phyloP scores from a whole-genome alignment of 2,329 filamentous ascomycete species.

The Ceratocystis smalleyi region DNA sequence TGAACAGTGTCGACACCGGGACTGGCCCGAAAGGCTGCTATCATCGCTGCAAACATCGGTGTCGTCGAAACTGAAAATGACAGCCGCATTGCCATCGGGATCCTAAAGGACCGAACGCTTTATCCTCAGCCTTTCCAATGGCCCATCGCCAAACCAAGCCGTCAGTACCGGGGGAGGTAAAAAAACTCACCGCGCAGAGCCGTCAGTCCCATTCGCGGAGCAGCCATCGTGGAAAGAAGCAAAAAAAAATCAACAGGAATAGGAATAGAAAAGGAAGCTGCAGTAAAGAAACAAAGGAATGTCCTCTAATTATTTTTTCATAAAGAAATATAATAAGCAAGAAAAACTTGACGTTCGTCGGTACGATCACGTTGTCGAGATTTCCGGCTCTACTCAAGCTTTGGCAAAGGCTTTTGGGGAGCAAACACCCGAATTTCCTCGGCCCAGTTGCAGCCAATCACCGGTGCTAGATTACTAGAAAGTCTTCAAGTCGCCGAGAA shows the following conservation, averaged over 20 bases:
- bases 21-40: neutral
- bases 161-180: neutral
- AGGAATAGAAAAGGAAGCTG: neutral
- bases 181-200: constrained; percentile 37
- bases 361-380: neutral
- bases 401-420: constrained; percentile 15
- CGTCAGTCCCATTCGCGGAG: constrained; percentile 41
- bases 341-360: constrained; percentile 1
- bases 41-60: neutral
- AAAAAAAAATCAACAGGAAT: constrained; percentile 3
- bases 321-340: neutral
- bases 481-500: neutral
- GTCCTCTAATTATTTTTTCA: too few relatives aligned
- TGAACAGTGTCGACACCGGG: neutral
- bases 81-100: neutral
- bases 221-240: constrained; percentile 32
- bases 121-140: neutral
- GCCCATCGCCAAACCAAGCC: neutral
- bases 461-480: constrained; percentile 12
- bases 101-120: neutral
- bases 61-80: neutral
- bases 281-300: neutral
- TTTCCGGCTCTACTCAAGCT: constrained; percentile 4
- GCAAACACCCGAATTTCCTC: constrained; percentile 12
- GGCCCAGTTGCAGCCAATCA: constrained; percentile 16